phyloP scores from a whole-genome alignment of 768 basidiomycete species.

The Hirschioporus abietinus region DNA sequence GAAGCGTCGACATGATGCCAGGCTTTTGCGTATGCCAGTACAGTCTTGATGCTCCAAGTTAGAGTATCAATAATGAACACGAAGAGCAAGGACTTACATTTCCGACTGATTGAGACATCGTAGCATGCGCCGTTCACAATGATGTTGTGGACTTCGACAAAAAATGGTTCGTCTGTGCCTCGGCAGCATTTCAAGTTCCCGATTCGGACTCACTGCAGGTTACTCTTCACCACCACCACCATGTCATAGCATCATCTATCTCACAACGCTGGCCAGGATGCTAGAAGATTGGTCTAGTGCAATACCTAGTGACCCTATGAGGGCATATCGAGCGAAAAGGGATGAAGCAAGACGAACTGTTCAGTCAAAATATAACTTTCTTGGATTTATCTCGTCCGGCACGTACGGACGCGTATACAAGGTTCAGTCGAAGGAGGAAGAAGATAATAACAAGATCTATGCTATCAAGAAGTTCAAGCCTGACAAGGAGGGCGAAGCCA shows the following conservation, averaged over 20 bases:
- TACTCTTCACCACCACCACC: background rate
- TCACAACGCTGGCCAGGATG: constrained; percentile 12
- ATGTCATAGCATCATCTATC: background rate
- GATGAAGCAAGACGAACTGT: constrained; percentile 66
- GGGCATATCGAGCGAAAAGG: constrained; percentile 72
- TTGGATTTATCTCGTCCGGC: constrained; percentile 97
- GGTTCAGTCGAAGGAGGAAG: constrained; percentile 68
- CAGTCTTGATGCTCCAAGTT: constrained; percentile 53
- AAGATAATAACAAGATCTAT: constrained; percentile 58
- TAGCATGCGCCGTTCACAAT: constrained; percentile 5
- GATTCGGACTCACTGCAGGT: background rate
- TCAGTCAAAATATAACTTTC: constrained; percentile 79
- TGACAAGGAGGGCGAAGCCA: constrained; percentile 96
- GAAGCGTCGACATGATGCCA: constrained; percentile 96
- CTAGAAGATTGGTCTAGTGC: constrained; percentile 28
- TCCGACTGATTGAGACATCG: constrained; percentile 79
- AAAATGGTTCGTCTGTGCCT: background rate
- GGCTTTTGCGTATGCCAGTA: constrained; percentile 87
- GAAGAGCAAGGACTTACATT: constrained; percentile 47
- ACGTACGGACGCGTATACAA: constrained; percentile 99
- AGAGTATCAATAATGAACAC: background rate
- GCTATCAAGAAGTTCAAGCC: constrained; percentile 99
- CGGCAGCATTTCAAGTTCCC: background rate
- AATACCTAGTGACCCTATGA: constrained; percentile 69
- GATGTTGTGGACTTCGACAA: background rate